Conservation (phyloP, 2,329 filamentous ascomycete genomes). For the Aspergillus carbonarius region DNA sequence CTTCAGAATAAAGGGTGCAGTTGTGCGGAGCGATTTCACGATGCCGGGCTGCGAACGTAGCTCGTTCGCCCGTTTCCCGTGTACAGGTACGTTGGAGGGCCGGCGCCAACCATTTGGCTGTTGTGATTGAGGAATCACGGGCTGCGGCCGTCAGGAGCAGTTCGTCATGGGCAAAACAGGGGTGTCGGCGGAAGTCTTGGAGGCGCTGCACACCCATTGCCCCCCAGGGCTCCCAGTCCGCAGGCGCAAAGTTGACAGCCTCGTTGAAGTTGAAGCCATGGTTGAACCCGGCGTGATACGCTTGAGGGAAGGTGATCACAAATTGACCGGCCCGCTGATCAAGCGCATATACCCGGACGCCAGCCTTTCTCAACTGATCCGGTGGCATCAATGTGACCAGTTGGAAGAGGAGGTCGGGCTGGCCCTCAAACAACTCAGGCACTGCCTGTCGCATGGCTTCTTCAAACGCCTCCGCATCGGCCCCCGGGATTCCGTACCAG, state of each 20-base stretch:
- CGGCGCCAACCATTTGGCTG: constrained; percentile 90
- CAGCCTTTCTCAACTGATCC: constrained; percentile 87
- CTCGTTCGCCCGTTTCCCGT: constrained; percentile 68
- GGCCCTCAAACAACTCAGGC: constrained; percentile 93
- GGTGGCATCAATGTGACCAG: constrained; percentile 94
- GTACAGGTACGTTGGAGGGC: constrained; percentile 76
- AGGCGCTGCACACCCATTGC: constrained; percentile 81
- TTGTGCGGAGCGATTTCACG: constrained; percentile 54
- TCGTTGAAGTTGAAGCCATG: constrained; percentile 99
- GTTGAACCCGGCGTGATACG: constrained; percentile 97
- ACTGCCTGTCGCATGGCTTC: constrained; percentile 92
- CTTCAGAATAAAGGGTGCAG: constrained; percentile 53
- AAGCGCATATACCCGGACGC: constrained; percentile 89
- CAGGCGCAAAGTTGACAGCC: constrained; percentile 94
- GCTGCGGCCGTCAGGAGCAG: constrained; percentile 86
- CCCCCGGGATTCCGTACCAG: constrained; percentile 96
- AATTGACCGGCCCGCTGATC: constrained; percentile 95
- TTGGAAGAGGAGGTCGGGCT: constrained; percentile 94
- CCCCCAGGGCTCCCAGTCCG: constrained; percentile 92
- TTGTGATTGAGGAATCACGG: constrained; percentile 77
- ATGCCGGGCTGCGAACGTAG: constrained; percentile 67
- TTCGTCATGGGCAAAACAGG: constrained; percentile 97
- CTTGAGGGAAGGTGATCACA: constrained; percentile 93
- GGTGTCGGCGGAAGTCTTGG: constrained; percentile 83
- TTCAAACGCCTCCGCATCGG: constrained; percentile 93